Percentiles rank a stretch among this genome's conserved stretches.
Conservation (phyloP, 805 yeast genomes). For the Sugiyamaella marilandica region DNA sequence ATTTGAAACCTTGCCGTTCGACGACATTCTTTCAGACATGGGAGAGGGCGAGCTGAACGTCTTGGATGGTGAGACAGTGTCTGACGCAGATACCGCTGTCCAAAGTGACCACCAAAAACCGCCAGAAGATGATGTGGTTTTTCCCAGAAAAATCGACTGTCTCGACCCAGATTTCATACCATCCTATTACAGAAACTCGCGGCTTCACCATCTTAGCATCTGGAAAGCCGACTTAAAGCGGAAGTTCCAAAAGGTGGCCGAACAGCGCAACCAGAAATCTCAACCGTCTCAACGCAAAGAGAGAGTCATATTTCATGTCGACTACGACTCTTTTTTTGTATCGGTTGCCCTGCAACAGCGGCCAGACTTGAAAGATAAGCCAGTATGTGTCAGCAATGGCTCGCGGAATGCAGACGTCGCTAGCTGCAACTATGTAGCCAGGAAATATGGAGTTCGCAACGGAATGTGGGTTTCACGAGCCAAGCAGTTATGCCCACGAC, state of each 20-base stretch:
- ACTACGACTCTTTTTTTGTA: slow-evolving; percentile 92
- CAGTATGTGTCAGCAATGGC: slow-evolving; percentile 55
- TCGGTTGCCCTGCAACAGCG: slow-evolving; percentile 64
- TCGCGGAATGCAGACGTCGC: slow-evolving; percentile 67
- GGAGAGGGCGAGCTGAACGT: too few species aligned
- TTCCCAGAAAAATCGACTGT: slow-evolving; percentile 45
- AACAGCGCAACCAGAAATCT: slow-evolving; percentile 23
- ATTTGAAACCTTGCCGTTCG: too few species aligned
- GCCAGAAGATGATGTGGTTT: background rate
- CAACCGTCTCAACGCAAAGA: background rate
- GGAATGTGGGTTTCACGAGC: slow-evolving; percentile 90
- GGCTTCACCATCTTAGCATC: slow-evolving; percentile 81
- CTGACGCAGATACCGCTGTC: slow-evolving; percentile 7
- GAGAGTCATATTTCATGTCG: slow-evolving; percentile 65
- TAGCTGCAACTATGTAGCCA: slow-evolving; percentile 85
- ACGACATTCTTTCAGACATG: too few species aligned
- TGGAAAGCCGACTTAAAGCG: slow-evolving; percentile 76
- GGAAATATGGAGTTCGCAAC: slow-evolving; percentile 70
- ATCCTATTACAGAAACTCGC: slow-evolving; percentile 70
- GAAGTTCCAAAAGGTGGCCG: slow-evolving; percentile 49
- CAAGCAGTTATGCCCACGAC: slow-evolving; percentile 55
- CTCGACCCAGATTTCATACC: slow-evolving; percentile 70
- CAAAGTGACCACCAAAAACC: background rate
- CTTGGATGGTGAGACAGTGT: background rate
- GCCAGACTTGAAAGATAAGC: slow-evolving; percentile 53